Conservation (phyloP, 306 rosid genomes). For the Dryas octopetala region DNA sequence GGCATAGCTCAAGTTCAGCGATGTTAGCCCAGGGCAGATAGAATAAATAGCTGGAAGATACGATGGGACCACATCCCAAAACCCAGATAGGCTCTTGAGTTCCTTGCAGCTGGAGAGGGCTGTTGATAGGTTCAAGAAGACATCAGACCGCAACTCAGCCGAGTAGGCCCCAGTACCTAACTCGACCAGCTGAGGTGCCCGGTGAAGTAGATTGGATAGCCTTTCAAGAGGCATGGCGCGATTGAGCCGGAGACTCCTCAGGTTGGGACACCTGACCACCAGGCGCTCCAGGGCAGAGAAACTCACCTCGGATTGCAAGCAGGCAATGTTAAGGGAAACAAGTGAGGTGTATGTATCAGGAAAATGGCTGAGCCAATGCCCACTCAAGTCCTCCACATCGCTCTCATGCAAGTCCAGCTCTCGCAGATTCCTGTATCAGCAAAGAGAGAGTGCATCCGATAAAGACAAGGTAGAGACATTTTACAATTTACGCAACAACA, state of each 20-base stretch:
- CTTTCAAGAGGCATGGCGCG: constrained; percentile 77
- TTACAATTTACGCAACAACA: not conserved
- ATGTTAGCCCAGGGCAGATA: constrained; percentile 59
- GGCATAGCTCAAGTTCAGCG: constrained; percentile 80
- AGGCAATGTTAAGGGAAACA: constrained; percentile 84
- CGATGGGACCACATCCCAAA: constrained; percentile 85
- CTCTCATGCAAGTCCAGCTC: constrained; percentile 91
- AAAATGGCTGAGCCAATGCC: constrained; percentile 93
- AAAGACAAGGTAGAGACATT: constrained; percentile 12
- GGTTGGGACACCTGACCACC: constrained; percentile 72
- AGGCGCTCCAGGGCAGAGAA: constrained; percentile 79
- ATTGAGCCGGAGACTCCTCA: constrained; percentile 81
- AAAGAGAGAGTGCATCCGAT: constrained; percentile 14
- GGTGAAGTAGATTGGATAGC: constrained; percentile 59
- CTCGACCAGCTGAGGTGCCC: constrained; percentile 75
- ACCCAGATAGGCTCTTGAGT: constrained; percentile 71
- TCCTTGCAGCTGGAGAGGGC: constrained; percentile 60
- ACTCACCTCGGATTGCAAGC: constrained; percentile 78
- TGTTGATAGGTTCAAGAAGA: constrained; percentile 49
- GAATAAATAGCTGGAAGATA: constrained; percentile 74
- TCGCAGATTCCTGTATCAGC: constrained; percentile 67
- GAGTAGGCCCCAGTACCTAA: constrained; percentile 79
- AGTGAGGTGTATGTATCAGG: constrained; percentile 84
- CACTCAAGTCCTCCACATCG: constrained; percentile 81
- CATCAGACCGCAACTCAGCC: constrained; percentile 64